Evolutionary conservation across 352 stramenopile genomes (phyloP), one percentile per base, ranked within the genome.

Genomic region (Phytopythium cucurbitacearum): DNA sequence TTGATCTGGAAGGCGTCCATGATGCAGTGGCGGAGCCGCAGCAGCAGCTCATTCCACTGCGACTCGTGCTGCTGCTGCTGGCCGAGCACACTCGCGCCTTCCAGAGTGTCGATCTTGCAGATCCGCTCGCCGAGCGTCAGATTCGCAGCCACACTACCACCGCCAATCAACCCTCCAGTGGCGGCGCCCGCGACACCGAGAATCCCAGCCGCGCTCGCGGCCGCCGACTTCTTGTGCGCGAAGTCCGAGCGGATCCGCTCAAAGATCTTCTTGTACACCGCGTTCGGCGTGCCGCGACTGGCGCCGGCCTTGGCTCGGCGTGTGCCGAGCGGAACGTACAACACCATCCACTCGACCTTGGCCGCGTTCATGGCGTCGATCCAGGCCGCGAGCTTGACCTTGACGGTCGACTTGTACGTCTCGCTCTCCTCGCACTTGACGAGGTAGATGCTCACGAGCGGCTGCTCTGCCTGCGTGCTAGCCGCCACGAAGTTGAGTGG

Each of bases 351-450:
- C 54, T 94, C 82, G 10, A 87, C 63, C 11, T 71, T 69, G 0
- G 65, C 67, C 11, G 67, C 62, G 42, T 76, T 85, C 85, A 94
- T 93, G 34, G 63, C 66, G 34, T 90, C 80, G 33, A 89, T 70
- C 85, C 85, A 94, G 2, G 65, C 59, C 2, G 57, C 51, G 39
- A 94, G 60, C 3, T 74, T 59, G 4, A 62, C 56, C 34, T 84
- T 75, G 8, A 90, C 73, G 8, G 48, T 61, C 8, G 45, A 57
- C 28, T 81, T 82, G 64, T 95, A 95, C 32, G 56, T 62, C 32
- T 92, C 80, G 45, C 87, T 67, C 59, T 95, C 82, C 54, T 95
- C 85, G 58, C 85, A 95, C 60, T 90, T 91, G 37, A 91, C 79
- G 40, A 95, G 56, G 53, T 91, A 95, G 21, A 95, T 46, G 42